phyloP scores from a whole-genome alignment of 768 basidiomycete genomes.

The Goffeauzyma gilvescens region DNA sequence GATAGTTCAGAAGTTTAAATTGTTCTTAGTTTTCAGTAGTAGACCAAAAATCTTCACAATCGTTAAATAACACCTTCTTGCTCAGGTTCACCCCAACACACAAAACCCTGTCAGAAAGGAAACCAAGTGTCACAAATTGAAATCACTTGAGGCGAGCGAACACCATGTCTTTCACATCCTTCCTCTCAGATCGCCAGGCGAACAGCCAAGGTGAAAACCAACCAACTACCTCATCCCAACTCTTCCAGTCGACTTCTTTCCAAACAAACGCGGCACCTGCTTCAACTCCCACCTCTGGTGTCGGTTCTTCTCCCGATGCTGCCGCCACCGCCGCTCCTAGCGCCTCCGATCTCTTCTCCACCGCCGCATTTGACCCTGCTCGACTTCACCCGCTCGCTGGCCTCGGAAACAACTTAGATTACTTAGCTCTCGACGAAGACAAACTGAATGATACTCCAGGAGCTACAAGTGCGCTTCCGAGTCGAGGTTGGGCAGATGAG shows the following conservation, averaged over 20 bases:
- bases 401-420: conserved; percentile 82
- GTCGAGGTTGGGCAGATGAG: conserved; percentile 97
- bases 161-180: conserved; percentile 11
- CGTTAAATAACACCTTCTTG: too few species aligned
- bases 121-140: too few species aligned
- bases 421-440: conserved; percentile 87
- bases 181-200: conserved; percentile 8
- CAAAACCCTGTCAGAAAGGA: too few species aligned
- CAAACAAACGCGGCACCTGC: conserved; percentile 11
- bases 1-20: too few species aligned
- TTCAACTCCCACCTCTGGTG: conserved; percentile 8
- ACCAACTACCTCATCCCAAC: conserved; percentile 18
- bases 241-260: conserved; percentile 26
- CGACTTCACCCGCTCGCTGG: conserved; percentile 85
- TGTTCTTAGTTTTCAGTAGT: too few species aligned
- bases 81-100: too few species aligned
- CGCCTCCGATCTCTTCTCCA: conserved; percentile 61
- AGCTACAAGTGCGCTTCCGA: conserved; percentile 72
- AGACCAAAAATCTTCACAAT: too few species aligned
- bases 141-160: too few species aligned
- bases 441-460: conserved; percentile 82
- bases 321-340: conserved; percentile 39
- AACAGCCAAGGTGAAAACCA: conserved; percentile 1
- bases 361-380: conserved; percentile 72
- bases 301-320: conserved; percentile 5